Conservation (phyloP, 2,329 filamentous ascomycete genomes). For the Pseudogymnoascus sp. region DNA sequence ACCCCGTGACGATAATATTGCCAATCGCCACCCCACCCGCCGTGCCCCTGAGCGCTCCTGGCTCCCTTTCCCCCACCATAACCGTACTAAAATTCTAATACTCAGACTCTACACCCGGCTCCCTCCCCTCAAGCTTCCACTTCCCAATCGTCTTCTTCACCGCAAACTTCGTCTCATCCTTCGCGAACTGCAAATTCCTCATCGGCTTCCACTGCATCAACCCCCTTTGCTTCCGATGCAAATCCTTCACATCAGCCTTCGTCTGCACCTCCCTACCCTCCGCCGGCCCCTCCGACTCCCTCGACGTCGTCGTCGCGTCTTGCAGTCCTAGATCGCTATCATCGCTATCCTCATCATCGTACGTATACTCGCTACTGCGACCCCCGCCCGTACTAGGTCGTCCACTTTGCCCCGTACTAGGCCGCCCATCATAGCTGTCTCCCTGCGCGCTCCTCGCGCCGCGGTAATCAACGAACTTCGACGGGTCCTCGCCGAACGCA, state of each 20-base stretch:
- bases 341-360: constrained; percentile 23
- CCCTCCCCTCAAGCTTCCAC: constrained; percentile 69
- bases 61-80: background rate
- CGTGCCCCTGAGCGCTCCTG: background rate
- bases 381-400: background rate
- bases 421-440: background rate
- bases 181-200: constrained; percentile 77
- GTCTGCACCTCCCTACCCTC: constrained; percentile 7
- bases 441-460: constrained; percentile 22
- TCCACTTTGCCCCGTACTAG: background rate
- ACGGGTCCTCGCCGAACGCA: constrained; percentile 74
- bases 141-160: constrained; percentile 69
- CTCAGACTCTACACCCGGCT: constrained; percentile 49
- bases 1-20: background rate
- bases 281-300: background rate
- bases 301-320: constrained; percentile 36
- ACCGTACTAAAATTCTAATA: background rate
- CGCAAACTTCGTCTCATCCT: constrained; percentile 77
- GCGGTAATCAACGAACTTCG: constrained; percentile 21
- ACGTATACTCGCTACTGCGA: background rate
- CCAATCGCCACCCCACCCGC: background rate
- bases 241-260: constrained; percentile 41
- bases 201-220: constrained; percentile 94
- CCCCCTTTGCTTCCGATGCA: constrained; percentile 80
- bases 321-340: constrained; percentile 48